Percentiles rank a stretch among this genome's conserved stretches.
phyloP scores from a whole-genome alignment of 176 grass and related monocot genomes.

The Typha latifolia region DNA sequence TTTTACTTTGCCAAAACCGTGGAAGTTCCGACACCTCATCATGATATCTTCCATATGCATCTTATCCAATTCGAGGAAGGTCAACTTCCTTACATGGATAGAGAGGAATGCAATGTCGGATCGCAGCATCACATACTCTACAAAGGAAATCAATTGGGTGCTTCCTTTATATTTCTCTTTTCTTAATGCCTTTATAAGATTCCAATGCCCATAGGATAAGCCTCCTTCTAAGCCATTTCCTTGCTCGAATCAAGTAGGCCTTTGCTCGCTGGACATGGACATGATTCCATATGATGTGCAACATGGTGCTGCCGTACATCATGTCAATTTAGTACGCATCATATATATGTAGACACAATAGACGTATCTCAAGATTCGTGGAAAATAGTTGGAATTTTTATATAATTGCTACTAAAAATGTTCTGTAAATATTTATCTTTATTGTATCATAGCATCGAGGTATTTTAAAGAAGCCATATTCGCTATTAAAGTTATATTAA shows the following conservation, averaged over 20 bases:
- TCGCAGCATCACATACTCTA: slow-evolving; percentile 23
- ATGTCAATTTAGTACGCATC: not conserved
- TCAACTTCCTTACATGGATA: not conserved
- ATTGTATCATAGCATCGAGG: too few relatives aligned
- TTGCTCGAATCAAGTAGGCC: not conserved
- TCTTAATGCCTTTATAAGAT: not conserved
- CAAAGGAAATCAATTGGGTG: slow-evolving; percentile 3
- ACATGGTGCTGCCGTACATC: not conserved
- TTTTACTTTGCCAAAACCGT: too few relatives aligned
- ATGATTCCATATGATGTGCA: not conserved
- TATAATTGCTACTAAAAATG: too few relatives aligned
- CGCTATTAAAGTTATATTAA: too few relatives aligned
- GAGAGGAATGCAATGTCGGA: slow-evolving; percentile 16
- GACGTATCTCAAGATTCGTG: too few relatives aligned
- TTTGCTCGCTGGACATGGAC: not conserved
- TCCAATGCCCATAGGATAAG: not conserved
- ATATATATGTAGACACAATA: not conserved
- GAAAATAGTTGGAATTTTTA: too few relatives aligned
- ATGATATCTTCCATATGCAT: not conserved
- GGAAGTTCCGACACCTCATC: not conserved
- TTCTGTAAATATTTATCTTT: too few relatives aligned
- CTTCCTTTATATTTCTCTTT: not conserved
- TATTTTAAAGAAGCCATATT: too few relatives aligned
- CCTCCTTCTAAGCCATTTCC: not conserved
- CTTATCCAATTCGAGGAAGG: not conserved